phyloP scores from a whole-genome alignment of 2,329 filamentous ascomycete species.

The Colletotrichum karsti region DNA sequence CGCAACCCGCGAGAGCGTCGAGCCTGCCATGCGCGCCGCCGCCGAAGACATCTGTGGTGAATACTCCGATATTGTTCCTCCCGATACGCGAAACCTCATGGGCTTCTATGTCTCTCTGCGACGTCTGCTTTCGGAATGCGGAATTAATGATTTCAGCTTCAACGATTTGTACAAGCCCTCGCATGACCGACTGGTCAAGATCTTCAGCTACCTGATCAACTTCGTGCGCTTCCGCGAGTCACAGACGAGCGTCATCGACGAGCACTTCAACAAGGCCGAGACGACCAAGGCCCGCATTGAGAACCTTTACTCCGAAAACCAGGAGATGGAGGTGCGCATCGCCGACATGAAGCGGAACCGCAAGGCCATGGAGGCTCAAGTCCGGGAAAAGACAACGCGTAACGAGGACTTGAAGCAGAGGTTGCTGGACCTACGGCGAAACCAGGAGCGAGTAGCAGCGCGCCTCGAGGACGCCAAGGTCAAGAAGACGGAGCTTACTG shows the following conservation, averaged over 20 bases:
- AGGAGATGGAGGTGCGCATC: constrained; percentile 82
- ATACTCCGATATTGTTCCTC: constrained; percentile 83
- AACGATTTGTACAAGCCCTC: constrained; percentile 91
- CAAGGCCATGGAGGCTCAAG: constrained; percentile 80
- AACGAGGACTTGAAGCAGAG: constrained; percentile 89
- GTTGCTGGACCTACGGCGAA: constrained; percentile 80
- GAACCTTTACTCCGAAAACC: constrained; percentile 83
- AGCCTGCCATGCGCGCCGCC: constrained; percentile 93
- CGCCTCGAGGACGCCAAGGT: constrained; percentile 84
- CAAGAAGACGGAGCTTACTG: constrained; percentile 80
- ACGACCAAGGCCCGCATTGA: constrained; percentile 89
- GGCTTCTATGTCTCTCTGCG: constrained; percentile 90
- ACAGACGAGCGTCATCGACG: constrained; percentile 87
- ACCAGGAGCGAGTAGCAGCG: constrained; percentile 84
- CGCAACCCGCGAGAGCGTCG: constrained; percentile 89
- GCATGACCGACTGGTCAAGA: constrained; percentile 88
- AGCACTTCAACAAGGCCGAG: constrained; percentile 92
- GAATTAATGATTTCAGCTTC: constrained; percentile 93
- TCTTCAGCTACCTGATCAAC: constrained; percentile 98
- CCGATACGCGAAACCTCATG: constrained; percentile 93
- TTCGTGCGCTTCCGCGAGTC: constrained; percentile 97
- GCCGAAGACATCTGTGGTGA: constrained; percentile 88
- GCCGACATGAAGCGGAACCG: constrained; percentile 84
- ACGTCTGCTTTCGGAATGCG: constrained; percentile 84
- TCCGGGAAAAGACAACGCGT: constrained; percentile 83